phyloP scores from a whole-genome alignment of 2,329 filamentous ascomycete species.

The Beauveria scarabaeidicola region DNA sequence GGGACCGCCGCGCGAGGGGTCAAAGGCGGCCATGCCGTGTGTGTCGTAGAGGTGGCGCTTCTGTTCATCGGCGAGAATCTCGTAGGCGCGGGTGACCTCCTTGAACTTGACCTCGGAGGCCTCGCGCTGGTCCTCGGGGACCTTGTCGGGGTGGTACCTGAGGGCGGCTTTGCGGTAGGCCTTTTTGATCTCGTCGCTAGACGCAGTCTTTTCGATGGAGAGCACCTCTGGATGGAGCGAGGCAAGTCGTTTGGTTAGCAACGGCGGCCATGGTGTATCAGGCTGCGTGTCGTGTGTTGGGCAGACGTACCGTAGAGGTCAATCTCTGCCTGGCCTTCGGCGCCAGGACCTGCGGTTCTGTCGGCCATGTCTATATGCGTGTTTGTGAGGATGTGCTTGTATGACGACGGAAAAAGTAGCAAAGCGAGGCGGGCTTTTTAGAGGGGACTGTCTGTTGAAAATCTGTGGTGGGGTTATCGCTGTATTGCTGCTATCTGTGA shows the following conservation, averaged over 20 bases:
- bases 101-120: slow-evolving; percentile 92
- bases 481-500: slow-evolving; percentile 5
- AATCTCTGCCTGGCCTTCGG: slow-evolving; percentile 31
- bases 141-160: slow-evolving; percentile 90
- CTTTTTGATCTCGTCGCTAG: slow-evolving; percentile 80
- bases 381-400: background rate
- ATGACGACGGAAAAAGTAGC: slow-evolving; percentile 4
- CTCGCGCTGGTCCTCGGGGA: slow-evolving; percentile 73
- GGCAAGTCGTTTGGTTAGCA: slow-evolving; percentile 6
- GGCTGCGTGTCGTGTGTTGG: background rate
- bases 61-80: slow-evolving; percentile 93
- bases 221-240: slow-evolving; percentile 56
- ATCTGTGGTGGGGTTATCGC: slow-evolving; percentile 11
- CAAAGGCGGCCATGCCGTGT: slow-evolving; percentile 93
- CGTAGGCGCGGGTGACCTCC: slow-evolving; percentile 85
- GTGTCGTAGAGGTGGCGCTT: slow-evolving; percentile 87
- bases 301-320: slow-evolving; percentile 50
- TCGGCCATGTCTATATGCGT: slow-evolving; percentile 5
- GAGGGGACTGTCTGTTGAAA: slow-evolving; percentile 10
- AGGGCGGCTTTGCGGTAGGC: slow-evolving; percentile 92
- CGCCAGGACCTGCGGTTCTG: slow-evolving; percentile 5
- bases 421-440: slow-evolving; percentile 2
- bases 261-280: background rate
- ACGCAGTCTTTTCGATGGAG: slow-evolving; percentile 62
- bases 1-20: slow-evolving; percentile 59